A percentile compares a stretch with the other conserved stretches of the same genome.
Evolutionary conservation across 2,329 filamentous ascomycete species (phyloP).

Genomic region (Fusarium heterosporum): DNA sequence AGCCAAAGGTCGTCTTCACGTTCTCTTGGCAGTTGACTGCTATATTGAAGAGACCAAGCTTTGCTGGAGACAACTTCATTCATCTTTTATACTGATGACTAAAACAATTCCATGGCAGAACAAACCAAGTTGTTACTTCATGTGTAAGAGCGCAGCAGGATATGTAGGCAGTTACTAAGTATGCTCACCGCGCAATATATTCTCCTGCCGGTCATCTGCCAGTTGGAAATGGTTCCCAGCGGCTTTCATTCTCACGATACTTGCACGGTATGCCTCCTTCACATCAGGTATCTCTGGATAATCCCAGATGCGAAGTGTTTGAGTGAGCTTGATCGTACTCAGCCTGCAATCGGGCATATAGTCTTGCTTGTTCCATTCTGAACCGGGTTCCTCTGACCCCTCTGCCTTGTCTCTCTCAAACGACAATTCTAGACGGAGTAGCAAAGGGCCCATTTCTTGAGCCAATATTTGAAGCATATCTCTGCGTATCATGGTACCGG

Average conservation of each 20-base stretch:
- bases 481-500: constrained; percentile 64
- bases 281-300: neutral
- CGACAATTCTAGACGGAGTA: neutral
- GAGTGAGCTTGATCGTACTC: neutral
- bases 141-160: too few species aligned
- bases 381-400: too few species aligned
- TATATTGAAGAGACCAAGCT: too few species aligned
- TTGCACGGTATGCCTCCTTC: neutral
- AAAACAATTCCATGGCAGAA: too few species aligned
- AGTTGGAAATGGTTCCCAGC: neutral
- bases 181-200: neutral
- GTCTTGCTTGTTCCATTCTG: too few species aligned
- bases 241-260: neutral
- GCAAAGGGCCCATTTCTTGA: neutral
- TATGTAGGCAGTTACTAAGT: too few species aligned
- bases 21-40: constrained; percentile 53
- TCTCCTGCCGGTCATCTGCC: neutral
- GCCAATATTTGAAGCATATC: neutral
- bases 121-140: too few species aligned
- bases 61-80: too few species aligned
- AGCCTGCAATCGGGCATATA: neutral
- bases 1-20: neutral
- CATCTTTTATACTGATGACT: too few species aligned
- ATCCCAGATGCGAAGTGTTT: neutral
- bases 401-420: neutral